Conservation (phyloP, 306 rosid species). For the Vachellia collinsii region DNA sequence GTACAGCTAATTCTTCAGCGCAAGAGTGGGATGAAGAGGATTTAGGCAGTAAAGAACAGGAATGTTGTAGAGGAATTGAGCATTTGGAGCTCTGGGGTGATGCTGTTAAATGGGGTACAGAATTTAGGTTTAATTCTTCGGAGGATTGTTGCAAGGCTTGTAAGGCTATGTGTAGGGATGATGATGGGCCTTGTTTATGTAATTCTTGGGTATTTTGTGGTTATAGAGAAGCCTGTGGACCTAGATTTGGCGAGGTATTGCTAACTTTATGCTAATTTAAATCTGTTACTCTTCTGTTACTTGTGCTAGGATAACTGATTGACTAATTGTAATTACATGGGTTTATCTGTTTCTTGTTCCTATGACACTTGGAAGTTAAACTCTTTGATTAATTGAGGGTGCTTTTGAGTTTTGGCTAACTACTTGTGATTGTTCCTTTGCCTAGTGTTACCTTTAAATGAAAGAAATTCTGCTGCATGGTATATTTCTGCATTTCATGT, state of each 20-base stretch:
- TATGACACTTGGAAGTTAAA: background rate
- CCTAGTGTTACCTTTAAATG: background rate
- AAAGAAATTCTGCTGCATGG: background rate
- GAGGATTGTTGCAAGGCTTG: slow-evolving; percentile 74
- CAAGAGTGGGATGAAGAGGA: slow-evolving; percentile 1
- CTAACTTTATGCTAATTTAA: slow-evolving; percentile 7
- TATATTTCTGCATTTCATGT: background rate
- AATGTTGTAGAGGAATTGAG: slow-evolving; percentile 64
- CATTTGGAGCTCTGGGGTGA: slow-evolving; percentile 86
- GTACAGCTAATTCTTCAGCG: slow-evolving; percentile 14
- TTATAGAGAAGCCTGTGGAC: slow-evolving; percentile 64
- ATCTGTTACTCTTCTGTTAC: background rate
- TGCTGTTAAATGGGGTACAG: slow-evolving; percentile 74
- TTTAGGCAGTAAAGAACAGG: slow-evolving; percentile 7
- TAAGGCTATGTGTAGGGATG: slow-evolving; percentile 57
- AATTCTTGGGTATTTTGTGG: slow-evolving; percentile 87
- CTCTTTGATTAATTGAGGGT: slow-evolving; percentile 15
- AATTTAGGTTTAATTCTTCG: slow-evolving; percentile 63
- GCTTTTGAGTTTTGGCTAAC: background rate
- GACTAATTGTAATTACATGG: slow-evolving; percentile 13
- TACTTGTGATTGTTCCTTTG: background rate
- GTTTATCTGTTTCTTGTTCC: background rate
- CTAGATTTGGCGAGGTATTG: slow-evolving; percentile 78
- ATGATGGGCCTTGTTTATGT: slow-evolving; percentile 58
- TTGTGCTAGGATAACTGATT: background rate